Base-by-base conservation (phyloP, 192 early-diverging fungal species). In the Piromyces sp. region DNA sequence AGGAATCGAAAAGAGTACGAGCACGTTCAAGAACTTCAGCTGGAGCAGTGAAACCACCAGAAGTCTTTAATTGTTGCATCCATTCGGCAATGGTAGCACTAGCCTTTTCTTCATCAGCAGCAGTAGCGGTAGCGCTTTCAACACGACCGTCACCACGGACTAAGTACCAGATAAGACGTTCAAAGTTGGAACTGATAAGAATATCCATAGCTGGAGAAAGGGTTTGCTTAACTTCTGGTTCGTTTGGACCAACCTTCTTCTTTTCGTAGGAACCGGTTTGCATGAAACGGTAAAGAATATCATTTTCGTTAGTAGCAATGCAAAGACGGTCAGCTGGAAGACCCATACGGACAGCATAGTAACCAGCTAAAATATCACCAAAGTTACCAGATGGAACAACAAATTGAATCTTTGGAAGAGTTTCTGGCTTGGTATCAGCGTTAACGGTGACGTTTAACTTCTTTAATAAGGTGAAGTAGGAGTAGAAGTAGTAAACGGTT, bases 141-240 rank as follows among this genome's bases (percentile, higher is more conserved):
- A 26, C 33, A n/a, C 84, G 83, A 37, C 81, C 81, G 31, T 90
- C 83, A 17, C 81, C 85, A 38, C 80, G 80, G 19, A 58, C 94
- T 42, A 95, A 86, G 82, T 98, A 97, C 95, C 95, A 99, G 82
- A 96, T 87, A 83, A 97, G 88, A 81, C 97, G 94, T 88, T 99
- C 97, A 93, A 99, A 99, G 88, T 99, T 99, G 82, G 94, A 95
- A 82, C 93, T 94, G 37, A 98, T 91, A 80, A 96, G 88, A 82
- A 99, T 99, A 84, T 99, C 97, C 97, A 98, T 99, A 31, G 97
- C 97, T 36, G 97, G 97, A 30, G 93, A 94, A 30, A 93, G 88
- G 9, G 97, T 98, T 82, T 82, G 80, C 30, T 92, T 92, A 29
- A 92, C 87, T 82, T 19, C 88, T 86, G 37, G 84, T 86, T 30